Conservation (phyloP, 495 filamentous ascomycete genomes). For the Xylaria flabelliformis region DNA sequence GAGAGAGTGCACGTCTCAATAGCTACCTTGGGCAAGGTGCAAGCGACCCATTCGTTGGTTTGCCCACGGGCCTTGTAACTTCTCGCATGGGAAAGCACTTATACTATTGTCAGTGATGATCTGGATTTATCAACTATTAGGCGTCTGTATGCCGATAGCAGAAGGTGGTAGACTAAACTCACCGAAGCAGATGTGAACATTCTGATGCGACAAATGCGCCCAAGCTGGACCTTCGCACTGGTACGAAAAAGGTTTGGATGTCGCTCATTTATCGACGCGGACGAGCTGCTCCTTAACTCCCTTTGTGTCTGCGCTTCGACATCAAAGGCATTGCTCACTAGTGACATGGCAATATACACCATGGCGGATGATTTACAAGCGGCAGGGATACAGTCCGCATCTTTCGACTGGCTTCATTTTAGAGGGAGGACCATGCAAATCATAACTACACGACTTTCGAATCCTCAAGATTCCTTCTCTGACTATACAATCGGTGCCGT, state of each 20-base stretch:
- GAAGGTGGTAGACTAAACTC: background rate
- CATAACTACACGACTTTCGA: background rate
- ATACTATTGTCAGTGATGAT: background rate
- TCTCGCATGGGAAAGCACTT: constrained; percentile 3
- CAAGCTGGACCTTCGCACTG: background rate
- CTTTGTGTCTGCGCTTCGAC: background rate
- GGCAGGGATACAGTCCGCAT: background rate
- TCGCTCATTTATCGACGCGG: background rate
- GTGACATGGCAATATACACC: background rate
- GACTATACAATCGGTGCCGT: background rate
- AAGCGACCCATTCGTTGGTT: background rate
- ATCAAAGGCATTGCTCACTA: background rate
- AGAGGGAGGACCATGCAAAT: background rate
- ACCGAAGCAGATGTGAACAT: background rate
- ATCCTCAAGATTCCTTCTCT: background rate
- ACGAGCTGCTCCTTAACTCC: background rate
- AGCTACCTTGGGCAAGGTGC: background rate
- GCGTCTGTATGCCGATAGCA: background rate
- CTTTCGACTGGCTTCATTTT: constrained; percentile 2
- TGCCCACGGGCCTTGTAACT: background rate
- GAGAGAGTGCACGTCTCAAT: background rate
- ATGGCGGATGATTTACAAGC: background rate
- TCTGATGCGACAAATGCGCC: background rate
- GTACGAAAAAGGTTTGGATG: background rate
- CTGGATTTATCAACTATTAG: background rate